phyloP scores from a whole-genome alignment of 2,329 filamentous ascomycete genomes.

The Penicillium vulpinum region DNA sequence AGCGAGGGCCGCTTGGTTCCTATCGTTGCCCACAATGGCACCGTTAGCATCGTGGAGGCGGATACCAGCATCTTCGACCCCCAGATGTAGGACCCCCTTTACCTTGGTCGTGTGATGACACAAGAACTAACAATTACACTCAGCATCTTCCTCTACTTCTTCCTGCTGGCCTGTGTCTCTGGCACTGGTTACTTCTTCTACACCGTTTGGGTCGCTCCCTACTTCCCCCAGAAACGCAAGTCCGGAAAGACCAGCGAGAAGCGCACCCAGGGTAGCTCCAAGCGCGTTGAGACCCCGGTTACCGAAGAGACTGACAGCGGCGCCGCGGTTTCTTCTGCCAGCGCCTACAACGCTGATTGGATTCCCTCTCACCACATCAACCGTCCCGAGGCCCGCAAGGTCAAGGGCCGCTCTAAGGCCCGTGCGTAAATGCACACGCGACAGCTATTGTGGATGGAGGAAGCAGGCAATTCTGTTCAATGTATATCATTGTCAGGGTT shows the following conservation, averaged over 20 bases:
- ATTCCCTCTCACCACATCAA: slow-evolving; percentile 88
- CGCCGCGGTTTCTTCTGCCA: slow-evolving; percentile 67
- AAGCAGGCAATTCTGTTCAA: slow-evolving; percentile 6
- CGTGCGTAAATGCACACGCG: slow-evolving; percentile 30
- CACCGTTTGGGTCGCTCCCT: slow-evolving; percentile 93
- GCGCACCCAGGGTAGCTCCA: slow-evolving; percentile 52
- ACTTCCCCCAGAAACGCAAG: slow-evolving; percentile 77
- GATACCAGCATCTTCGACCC: slow-evolving; percentile 91
- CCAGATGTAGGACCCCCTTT: slow-evolving; percentile 72
- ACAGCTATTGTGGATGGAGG: slow-evolving; percentile 1
- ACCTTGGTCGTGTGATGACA: slow-evolving; percentile 5
- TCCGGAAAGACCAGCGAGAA: slow-evolving; percentile 25
- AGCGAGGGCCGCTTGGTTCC: slow-evolving; percentile 70
- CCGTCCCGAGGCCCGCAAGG: slow-evolving; percentile 69
- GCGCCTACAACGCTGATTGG: slow-evolving; percentile 88
- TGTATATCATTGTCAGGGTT: slow-evolving; percentile 3
- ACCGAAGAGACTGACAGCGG: slow-evolving; percentile 68
- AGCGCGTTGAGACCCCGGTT: slow-evolving; percentile 65
- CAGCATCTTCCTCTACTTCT: slow-evolving; percentile 96
- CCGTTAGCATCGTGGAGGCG: slow-evolving; percentile 83
- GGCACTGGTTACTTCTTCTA: slow-evolving; percentile 94
- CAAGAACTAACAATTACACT: slow-evolving; percentile 18
- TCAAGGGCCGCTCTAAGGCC: slow-evolving; percentile 52
- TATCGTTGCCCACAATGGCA: slow-evolving; percentile 75
- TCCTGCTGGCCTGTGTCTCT: slow-evolving; percentile 75